phyloP scores from a whole-genome alignment of 2,329 filamentous ascomycete species.

The Zasmidium angulare region DNA sequence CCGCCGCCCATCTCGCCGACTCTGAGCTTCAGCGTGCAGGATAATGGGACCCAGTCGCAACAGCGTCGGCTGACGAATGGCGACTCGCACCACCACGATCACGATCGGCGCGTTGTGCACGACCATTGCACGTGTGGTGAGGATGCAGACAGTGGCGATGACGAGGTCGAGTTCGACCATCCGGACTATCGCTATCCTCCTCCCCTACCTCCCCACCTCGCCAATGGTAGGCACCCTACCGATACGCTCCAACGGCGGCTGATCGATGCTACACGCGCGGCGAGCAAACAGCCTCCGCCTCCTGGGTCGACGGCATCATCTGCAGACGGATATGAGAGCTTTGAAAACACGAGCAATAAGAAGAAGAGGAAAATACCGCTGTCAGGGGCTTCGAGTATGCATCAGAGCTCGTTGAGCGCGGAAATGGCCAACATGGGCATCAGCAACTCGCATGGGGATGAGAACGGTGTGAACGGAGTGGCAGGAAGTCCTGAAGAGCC shows the following conservation, averaged over 20 bases:
- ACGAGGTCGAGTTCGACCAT: slow-evolving; percentile 48
- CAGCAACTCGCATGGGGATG: slow-evolving; percentile 43
- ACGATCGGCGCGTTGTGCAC: slow-evolving; percentile 33
- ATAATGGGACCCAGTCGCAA: slow-evolving; percentile 20
- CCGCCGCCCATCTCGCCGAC: slow-evolving; percentile 63
- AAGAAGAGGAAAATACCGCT: slow-evolving; percentile 98
- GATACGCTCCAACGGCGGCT: slow-evolving; percentile 36
- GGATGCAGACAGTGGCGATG: slow-evolving; percentile 62
- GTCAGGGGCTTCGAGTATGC: slow-evolving; percentile 67
- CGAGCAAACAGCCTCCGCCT: slow-evolving; percentile 29
- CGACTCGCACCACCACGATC: slow-evolving; percentile 19
- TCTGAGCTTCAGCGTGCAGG: slow-evolving; percentile 27
- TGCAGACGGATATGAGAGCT: slow-evolving; percentile 89
- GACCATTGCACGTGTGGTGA: slow-evolving; percentile 48
- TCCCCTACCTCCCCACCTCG: slow-evolving; percentile 34
- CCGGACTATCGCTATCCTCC: slow-evolving; percentile 41
- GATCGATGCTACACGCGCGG: slow-evolving; percentile 38
- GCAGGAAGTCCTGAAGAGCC: slow-evolving; percentile 40
- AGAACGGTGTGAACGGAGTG: slow-evolving; percentile 44
- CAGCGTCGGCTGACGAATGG: slow-evolving; percentile 28
- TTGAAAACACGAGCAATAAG: slow-evolving; percentile 98
- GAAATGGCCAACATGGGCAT: slow-evolving; percentile 66
- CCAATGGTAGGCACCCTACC: slow-evolving; percentile 26
- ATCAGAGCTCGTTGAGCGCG: slow-evolving; percentile 59
- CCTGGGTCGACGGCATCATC: slow-evolving; percentile 65